Conservation (phyloP, 2,329 filamentous ascomycete genomes). For the Fusarium albosuccineum region DNA sequence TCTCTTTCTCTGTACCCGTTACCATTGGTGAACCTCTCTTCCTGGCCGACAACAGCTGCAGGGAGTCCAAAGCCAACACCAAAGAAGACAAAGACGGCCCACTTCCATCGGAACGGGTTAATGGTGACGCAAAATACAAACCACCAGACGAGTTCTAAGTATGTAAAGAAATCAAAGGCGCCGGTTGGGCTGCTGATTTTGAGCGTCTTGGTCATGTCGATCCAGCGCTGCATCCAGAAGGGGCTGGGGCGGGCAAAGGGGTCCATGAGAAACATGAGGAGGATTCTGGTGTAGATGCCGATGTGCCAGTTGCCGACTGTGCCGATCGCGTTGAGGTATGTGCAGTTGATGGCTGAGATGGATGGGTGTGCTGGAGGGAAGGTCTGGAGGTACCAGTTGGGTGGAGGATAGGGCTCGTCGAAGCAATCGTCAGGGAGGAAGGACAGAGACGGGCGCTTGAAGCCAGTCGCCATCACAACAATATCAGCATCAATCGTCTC, state of each 20-base stretch:
- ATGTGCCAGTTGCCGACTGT: conserved; percentile 86
- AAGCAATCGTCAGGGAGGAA: conserved; percentile 84
- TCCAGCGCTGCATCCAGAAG: conserved; percentile 86
- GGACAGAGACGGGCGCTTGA: conserved; percentile 76
- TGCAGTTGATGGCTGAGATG: conserved; percentile 85
- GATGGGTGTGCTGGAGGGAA: conserved; percentile 82
- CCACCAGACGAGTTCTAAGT: conserved; percentile 87
- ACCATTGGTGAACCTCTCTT: conserved; percentile 65
- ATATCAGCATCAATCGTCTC: conserved; percentile 79
- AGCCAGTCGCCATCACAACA: conserved; percentile 87
- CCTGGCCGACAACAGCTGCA: conserved; percentile 72
- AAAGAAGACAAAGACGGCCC: conserved; percentile 85
- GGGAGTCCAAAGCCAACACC: conserved; percentile 78
- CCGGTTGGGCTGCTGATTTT: conserved; percentile 78
- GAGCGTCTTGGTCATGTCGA: conserved; percentile 82
- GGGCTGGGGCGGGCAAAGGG: conserved; percentile 78
- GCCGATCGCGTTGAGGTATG: conserved; percentile 85
- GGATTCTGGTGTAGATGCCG: conserved; percentile 86
- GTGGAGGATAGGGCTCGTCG: conserved; percentile 78
- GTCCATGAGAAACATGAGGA: conserved; percentile 88
- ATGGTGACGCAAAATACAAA: conserved; percentile 82
- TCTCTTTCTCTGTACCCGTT: conserved; percentile 35
- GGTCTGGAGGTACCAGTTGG: conserved; percentile 90
- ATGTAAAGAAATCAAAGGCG: conserved; percentile 92
- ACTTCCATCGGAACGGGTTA: conserved; percentile 93